Evolutionary conservation across 2,329 filamentous ascomycete genomes (phyloP).

Genomic region (Paecilomyces formosus): DNA sequence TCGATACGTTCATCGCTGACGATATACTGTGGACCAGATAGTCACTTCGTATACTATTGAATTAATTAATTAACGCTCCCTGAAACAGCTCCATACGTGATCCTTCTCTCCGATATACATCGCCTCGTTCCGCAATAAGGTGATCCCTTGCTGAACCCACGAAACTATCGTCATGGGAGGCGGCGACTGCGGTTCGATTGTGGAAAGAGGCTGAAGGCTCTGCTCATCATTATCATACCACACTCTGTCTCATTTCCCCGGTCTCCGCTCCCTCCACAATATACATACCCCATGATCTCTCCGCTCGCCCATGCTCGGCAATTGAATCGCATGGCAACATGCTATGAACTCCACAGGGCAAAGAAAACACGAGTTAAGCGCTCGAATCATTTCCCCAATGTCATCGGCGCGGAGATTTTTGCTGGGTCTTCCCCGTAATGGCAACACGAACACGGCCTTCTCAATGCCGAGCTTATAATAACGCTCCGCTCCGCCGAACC

Average conservation of each 20-base stretch:
- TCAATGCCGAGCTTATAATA: not conserved
- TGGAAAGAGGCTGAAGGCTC: not conserved
- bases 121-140: not conserved
- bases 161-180: not conserved
- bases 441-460: no score
- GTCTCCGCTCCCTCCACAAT: not conserved
- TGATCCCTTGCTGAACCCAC: not conserved
- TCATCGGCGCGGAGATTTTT: not conserved
- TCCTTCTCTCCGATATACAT: not conserved
- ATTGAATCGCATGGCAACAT: not conserved
- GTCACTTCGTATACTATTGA: not conserved
- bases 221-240: not conserved
- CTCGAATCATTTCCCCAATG: not conserved
- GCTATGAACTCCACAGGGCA: not conserved
- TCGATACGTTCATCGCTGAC: not conserved
- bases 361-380: not conserved
- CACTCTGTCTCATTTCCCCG: not conserved
- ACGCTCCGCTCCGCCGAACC: slow-evolving; percentile 14
- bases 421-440: no score
- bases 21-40: not conserved
- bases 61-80: not conserved
- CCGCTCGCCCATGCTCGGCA: not conserved
- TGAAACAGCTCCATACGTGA: not conserved
- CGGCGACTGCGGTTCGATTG: not conserved
- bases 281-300: not conserved